These are phyloP conservation scores for Solanum paucissectum DNA, from an alignment of 257 asterid genomes.

Conservation along the genomic window DNA sequence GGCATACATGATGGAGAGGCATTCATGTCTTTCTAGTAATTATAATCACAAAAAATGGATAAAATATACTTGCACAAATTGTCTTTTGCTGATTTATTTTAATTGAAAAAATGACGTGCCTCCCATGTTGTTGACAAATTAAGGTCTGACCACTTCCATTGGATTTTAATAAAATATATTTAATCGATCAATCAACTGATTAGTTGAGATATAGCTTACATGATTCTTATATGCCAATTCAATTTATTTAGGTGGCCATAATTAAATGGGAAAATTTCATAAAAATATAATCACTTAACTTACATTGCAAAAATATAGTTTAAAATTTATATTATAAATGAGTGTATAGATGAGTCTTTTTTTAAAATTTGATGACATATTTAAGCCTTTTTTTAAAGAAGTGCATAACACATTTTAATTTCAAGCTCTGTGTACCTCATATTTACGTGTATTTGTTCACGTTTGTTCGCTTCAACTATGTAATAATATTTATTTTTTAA, in stretches of 20 bases:
- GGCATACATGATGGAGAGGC: not conserved
- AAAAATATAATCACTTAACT: not conserved
- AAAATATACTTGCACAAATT: not conserved
- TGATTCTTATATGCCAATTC: not conserved
- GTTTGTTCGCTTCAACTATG: not conserved
- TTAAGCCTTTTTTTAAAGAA: too few species aligned
- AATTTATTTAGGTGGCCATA: not conserved
- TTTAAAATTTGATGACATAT: too few species aligned
- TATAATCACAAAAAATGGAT: not conserved
- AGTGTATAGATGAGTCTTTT: too few species aligned
- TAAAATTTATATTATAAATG: not conserved
- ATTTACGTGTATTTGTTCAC: not conserved
- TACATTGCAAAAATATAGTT: not conserved
- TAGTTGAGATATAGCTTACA: not conserved
- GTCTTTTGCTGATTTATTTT: not conserved
- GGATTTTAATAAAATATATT: not conserved
- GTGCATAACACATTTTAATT: not conserved
- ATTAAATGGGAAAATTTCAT: not conserved
- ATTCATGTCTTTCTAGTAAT: not conserved
- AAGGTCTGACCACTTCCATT: not conserved
- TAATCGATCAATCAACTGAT: not conserved
- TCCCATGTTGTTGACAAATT: not conserved
- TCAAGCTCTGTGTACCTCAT: not conserved
- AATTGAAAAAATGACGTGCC: not conserved
- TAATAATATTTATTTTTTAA: too few species aligned